These are phyloP conservation scores for Deinandra increscens DNA, from an alignment of 129 eudicot species.

Conservation along the genomic window DNA sequence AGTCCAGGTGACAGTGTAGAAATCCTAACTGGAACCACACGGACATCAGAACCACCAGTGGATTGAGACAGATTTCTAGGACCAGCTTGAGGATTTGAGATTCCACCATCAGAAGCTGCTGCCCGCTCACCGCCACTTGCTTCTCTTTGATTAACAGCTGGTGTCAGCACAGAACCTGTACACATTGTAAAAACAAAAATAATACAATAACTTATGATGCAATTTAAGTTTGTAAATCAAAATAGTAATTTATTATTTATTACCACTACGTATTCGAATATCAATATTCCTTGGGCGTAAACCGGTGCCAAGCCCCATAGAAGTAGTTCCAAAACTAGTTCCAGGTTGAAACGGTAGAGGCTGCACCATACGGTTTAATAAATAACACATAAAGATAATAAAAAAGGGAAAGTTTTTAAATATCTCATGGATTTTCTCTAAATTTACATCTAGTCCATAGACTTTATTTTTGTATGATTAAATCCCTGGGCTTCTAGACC, in stretches of 20 bases:
- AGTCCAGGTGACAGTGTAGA: slow-evolving; percentile 60
- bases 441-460: not conserved
- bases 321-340: slow-evolving; percentile 57
- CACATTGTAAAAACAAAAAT: not conserved
- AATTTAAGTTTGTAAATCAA: not conserved
- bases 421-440: not conserved
- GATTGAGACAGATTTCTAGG: slow-evolving; percentile 33
- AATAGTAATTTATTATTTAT: not conserved
- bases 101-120: slow-evolving; percentile 40
- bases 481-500: not conserved
- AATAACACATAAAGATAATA: slow-evolving; percentile 10
- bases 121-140: slow-evolving; percentile 41
- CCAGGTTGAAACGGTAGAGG: slow-evolving; percentile 79
- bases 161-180: slow-evolving; percentile 44
- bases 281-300: slow-evolving; percentile 75
- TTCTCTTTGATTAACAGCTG: slow-evolving; percentile 54
- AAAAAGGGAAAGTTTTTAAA: not conserved
- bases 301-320: slow-evolving; percentile 50
- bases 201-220: not conserved
- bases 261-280: slow-evolving; percentile 85
- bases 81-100: slow-evolving; percentile 32
- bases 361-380: slow-evolving; percentile 37
- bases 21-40: slow-evolving; percentile 64
- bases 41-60: slow-evolving; percentile 48
- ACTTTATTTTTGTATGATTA: not conserved